Percentiles rank a stretch among this genome's conserved stretches.
phyloP scores from a whole-genome alignment of 2,329 filamentous ascomycete genomes.

The Fusarium sp. region DNA sequence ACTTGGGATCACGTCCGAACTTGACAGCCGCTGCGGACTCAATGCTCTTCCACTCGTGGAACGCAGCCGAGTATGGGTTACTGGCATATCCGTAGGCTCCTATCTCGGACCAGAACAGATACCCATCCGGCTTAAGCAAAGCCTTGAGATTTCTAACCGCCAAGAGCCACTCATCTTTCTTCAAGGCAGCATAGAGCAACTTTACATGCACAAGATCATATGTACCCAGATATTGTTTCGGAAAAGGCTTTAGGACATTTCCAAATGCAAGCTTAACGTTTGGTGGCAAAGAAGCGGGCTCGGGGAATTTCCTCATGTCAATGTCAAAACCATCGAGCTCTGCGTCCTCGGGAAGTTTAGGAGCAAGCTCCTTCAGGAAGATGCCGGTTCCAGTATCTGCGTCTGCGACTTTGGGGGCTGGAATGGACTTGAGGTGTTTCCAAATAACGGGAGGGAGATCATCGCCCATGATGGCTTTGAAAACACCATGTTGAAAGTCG shows the following conservation, averaged over 20 bases:
- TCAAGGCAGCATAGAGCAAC: background rate
- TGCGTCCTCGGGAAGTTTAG: no score
- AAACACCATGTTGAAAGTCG: no score
- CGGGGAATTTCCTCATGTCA: background rate
- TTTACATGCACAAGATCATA: background rate
- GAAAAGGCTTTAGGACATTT: background rate
- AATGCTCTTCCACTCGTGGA: background rate
- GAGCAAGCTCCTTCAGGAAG: no score
- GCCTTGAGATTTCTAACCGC: background rate
- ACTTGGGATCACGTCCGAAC: background rate
- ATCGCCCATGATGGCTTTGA: no score
- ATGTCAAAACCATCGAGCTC: no score
- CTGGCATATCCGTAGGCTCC: background rate
- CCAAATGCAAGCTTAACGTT: background rate
- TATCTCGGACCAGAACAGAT: background rate
- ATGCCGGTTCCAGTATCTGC: no score
- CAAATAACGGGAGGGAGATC: no score
- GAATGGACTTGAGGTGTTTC: no score
- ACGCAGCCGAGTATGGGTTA: background rate
- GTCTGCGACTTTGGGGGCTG: no score
- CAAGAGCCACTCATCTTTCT: background rate
- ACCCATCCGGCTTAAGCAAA: background rate
- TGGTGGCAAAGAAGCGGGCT: rapidly evolving
- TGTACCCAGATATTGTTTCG: rapidly evolving
- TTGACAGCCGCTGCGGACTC: background rate